Evolutionary conservation across 441 rosid species (phyloP).

Genomic region (Aquilaria agallochum): DNA sequence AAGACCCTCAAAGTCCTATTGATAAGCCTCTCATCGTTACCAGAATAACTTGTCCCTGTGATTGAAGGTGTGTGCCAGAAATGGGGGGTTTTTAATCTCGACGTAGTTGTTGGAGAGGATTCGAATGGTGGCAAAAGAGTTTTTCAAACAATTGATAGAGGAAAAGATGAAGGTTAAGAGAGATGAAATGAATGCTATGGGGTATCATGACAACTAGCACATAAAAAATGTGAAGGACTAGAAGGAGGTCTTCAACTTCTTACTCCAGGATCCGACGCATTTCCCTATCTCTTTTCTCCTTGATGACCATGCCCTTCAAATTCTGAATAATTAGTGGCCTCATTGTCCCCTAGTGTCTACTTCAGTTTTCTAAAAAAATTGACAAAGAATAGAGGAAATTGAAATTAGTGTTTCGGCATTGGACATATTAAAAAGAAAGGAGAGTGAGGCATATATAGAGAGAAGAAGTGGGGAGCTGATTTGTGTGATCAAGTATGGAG

Average conservation of each 20-base stretch:
- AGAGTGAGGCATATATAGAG: too few relatives aligned
- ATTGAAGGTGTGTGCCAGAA: constrained; percentile 46
- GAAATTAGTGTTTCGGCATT: too few relatives aligned
- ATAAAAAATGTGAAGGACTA: constrained; percentile 74
- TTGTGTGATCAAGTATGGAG: too few relatives aligned
- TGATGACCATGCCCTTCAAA: constrained; percentile 35
- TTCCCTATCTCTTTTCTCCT: constrained; percentile 38
- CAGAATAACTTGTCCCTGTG: constrained; percentile 28
- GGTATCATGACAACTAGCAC: constrained; percentile 66
- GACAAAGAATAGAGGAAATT: too few relatives aligned
- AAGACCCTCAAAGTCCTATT: constrained; percentile 29
- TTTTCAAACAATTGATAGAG: constrained; percentile 37
- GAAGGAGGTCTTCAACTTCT: constrained; percentile 57
- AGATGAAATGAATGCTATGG: constrained; percentile 49
- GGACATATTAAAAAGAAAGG: too few relatives aligned
- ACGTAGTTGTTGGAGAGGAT: constrained; percentile 23
- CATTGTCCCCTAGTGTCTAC: too few relatives aligned
- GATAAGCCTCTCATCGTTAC: constrained; percentile 34
- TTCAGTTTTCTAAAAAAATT: too few relatives aligned
- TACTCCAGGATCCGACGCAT: constrained; percentile 32
- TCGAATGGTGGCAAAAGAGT: constrained; percentile 27
- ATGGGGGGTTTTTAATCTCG: constrained; percentile 65
- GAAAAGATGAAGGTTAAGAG: constrained; percentile 53
- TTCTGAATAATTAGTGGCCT: constrained; percentile 56
- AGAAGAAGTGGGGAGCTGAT: too few relatives aligned